Conservation (phyloP, 2,329 filamentous ascomycete genomes). For the Tympanopsis confertula region DNA sequence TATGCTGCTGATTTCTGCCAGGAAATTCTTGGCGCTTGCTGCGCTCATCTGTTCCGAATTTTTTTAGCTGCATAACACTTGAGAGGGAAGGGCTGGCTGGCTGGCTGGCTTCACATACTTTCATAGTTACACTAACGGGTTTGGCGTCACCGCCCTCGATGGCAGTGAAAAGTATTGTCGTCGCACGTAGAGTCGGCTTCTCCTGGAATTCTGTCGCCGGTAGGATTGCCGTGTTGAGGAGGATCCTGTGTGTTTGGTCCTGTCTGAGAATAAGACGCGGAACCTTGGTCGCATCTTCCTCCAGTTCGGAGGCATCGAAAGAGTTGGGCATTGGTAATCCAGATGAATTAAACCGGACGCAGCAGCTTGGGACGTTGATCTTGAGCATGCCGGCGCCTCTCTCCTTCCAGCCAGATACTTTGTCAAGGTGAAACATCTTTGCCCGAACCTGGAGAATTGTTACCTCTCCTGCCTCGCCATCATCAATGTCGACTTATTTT, state of each 20-base stretch:
- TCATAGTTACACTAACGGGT: slow-evolving; percentile 47
- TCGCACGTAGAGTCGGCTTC: slow-evolving; percentile 59
- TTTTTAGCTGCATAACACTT: not conserved
- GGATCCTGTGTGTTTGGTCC: slow-evolving; percentile 75
- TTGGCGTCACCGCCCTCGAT: slow-evolving; percentile 43
- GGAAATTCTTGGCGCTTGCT: slow-evolving; percentile 38
- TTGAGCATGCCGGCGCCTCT: slow-evolving; percentile 75
- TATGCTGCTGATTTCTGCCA: slow-evolving; percentile 34
- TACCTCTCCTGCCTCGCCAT: slow-evolving; percentile 74
- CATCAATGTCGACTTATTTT: slow-evolving; percentile 55
- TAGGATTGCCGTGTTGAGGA: slow-evolving; percentile 74
- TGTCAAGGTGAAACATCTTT: slow-evolving; percentile 73
- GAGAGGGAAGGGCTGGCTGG: not conserved
- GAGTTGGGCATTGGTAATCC: slow-evolving; percentile 35
- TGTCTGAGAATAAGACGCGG: slow-evolving; percentile 80
- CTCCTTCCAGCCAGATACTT: slow-evolving; percentile 73
- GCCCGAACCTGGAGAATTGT: slow-evolving; percentile 67
- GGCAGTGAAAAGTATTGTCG: slow-evolving; percentile 56
- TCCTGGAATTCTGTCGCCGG: slow-evolving; percentile 71
- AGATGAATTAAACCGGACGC: slow-evolving; percentile 36
- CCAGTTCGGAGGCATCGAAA: slow-evolving; percentile 41
- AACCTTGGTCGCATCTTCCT: slow-evolving; percentile 34
- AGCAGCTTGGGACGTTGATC: slow-evolving; percentile 60
- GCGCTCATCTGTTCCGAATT: slow-evolving; percentile 32
- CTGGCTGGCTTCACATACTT: slow-evolving; percentile 27